phyloP scores from a whole-genome alignment of 345 rosid species.

The Lumnitzera littorea region DNA sequence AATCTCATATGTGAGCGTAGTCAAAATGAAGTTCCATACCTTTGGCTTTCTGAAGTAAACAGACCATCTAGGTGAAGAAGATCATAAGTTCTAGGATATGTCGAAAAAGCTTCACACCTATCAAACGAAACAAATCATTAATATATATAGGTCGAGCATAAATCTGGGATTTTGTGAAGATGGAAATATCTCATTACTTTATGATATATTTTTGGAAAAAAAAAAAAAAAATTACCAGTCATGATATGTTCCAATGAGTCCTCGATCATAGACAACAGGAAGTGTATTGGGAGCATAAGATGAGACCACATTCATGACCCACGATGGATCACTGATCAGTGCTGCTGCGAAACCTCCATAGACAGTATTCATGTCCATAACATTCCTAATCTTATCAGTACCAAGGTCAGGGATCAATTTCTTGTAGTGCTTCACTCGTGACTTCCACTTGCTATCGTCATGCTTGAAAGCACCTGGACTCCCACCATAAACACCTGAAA shows the following conservation, averaged over 20 bases:
- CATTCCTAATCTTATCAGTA: constrained; percentile 75
- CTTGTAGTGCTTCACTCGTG: constrained; percentile 74
- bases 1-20: not conserved
- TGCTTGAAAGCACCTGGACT: constrained; percentile 54
- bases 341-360: constrained; percentile 97
- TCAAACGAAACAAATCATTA: constrained; percentile 14
- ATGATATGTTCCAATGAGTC: constrained; percentile 89
- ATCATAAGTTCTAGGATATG: constrained; percentile 95
- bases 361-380: constrained; percentile 95
- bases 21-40: constrained; percentile 30
- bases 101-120: constrained; percentile 98
- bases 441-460: constrained; percentile 81
- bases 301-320: constrained; percentile 98
- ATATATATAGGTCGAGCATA: constrained; percentile 2
- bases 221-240: constrained; percentile 53
- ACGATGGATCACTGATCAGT: constrained; percentile 59
- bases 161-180: not conserved
- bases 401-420: constrained; percentile 76
- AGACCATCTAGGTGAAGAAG: constrained; percentile 90
- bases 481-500: constrained; percentile 63
- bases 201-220: constrained; percentile 3
- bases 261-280: constrained; percentile 81
- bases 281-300: constrained; percentile 77
- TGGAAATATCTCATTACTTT: not conserved
- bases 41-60: constrained; percentile 82